Conservation (phyloP, 257 asterid genomes). For the Nicotiana undulata region DNA sequence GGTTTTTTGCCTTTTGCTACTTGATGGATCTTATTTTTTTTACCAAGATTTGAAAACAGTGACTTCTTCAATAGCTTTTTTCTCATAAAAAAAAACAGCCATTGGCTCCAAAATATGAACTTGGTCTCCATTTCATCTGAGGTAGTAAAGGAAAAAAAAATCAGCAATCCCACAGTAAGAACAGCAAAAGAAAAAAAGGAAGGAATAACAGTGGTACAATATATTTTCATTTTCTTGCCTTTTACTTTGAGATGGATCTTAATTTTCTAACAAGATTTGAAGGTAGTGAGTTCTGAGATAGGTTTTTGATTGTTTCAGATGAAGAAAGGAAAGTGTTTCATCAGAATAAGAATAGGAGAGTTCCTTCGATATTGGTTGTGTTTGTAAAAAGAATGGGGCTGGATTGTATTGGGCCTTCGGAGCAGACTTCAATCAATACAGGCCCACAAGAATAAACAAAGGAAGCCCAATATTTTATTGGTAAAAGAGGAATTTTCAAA, state of each 20-base stretch:
- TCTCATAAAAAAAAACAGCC: slow-evolving; percentile 8
- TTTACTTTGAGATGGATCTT: not conserved
- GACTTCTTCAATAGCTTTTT: not conserved
- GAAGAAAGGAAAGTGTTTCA: too few species aligned
- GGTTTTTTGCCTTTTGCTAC: slow-evolving; percentile 12
- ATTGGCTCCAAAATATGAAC: slow-evolving; percentile 14
- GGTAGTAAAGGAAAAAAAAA: not conserved
- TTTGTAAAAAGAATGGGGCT: too few species aligned
- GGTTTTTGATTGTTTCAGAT: too few species aligned
- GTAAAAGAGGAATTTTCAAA: too few species aligned
- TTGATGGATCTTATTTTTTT: not conserved
- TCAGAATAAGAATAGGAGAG: too few species aligned
- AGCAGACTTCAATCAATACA: too few species aligned
- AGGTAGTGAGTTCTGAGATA: not conserved
- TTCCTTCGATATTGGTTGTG: too few species aligned
- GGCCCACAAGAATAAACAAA: too few species aligned
- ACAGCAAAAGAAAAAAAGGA: not conserved
- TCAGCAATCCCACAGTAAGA: not conserved
- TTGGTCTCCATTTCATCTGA: slow-evolving; percentile 1
- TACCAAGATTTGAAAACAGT: not conserved
- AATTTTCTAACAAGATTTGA: not conserved
- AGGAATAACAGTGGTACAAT: not conserved
- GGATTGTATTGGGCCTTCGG: too few species aligned
- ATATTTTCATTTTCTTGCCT: slow-evolving; percentile 2
- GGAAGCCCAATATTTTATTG: too few species aligned